A percentile compares a stretch with the other conserved stretches of the same genome.
Conservation (phyloP, 208 protist genomes). For the Trypanosoma grayi region DNA sequence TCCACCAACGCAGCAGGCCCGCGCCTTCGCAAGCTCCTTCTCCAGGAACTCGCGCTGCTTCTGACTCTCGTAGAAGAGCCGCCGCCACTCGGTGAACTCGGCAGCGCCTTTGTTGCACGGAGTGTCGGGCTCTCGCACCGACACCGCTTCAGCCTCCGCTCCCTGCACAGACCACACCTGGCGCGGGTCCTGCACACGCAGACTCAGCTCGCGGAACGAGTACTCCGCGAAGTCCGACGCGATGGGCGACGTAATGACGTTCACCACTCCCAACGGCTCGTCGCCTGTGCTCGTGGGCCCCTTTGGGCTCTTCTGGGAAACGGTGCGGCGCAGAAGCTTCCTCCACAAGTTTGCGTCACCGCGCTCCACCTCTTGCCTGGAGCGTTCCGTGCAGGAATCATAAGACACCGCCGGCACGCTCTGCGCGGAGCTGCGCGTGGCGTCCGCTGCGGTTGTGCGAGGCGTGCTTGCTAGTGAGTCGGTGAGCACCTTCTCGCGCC, state of each 20-base stretch:
- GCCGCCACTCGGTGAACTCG: slow-evolving; percentile 19
- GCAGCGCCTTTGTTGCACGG: neutral
- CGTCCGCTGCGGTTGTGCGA: slow-evolving; percentile 10
- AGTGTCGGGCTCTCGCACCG: neutral
- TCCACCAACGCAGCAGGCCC: neutral
- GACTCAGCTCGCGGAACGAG: neutral
- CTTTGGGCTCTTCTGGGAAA: neutral
- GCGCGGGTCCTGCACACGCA: neutral
- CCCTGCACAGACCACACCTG: neutral
- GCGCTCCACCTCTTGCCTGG: neutral
- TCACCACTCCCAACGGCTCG: neutral
- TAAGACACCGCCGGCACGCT: neutral
- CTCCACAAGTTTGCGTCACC: neutral
- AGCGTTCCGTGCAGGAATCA: neutral
- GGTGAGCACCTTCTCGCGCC: neutral
- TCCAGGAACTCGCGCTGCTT: slow-evolving; percentile 25
- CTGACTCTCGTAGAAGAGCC: slow-evolving; percentile 26
- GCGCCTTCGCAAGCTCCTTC: slow-evolving; percentile 18
- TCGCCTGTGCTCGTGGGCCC: neutral
- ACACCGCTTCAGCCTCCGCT: neutral
- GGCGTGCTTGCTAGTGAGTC: slow-evolving; percentile 13
- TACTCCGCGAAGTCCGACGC: neutral
- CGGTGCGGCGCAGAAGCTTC: neutral
- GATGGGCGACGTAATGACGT: neutral
- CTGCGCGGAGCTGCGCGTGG: neutral